Evolutionary conservation across 371 early-diverging fungal genomes (phyloP).

Genomic region (Vittaforma corneae): DNA sequence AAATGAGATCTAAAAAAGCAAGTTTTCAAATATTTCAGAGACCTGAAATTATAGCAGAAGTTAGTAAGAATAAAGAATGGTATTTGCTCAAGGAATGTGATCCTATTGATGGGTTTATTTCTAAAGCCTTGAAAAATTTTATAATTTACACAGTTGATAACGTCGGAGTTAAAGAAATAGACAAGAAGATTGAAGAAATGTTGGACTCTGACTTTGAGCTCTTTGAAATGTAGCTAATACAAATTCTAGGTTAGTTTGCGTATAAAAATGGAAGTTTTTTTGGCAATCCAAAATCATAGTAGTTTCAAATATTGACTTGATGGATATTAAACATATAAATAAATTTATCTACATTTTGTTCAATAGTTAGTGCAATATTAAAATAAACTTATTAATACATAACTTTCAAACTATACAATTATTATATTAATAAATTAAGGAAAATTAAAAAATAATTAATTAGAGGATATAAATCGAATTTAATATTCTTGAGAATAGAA

Average conservation of each 20-base stretch:
- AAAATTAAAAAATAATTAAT: slow-evolving; percentile 4
- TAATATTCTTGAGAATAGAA: slow-evolving; percentile 51
- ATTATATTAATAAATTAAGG: slow-evolving; percentile 5
- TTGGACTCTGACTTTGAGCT: slow-evolving; percentile 34
- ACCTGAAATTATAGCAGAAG: slow-evolving; percentile 37
- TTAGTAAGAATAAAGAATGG: slow-evolving; percentile 40
- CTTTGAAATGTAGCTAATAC: slow-evolving; percentile 8
- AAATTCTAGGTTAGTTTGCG: too few species aligned
- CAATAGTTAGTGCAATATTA: too few species aligned
- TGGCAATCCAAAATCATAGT: too few species aligned
- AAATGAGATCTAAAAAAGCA: slow-evolving; percentile 28
- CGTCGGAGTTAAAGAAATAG: slow-evolving; percentile 4
- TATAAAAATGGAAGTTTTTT: too few species aligned
- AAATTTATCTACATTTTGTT: too few species aligned
- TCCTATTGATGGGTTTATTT: slow-evolving; percentile 47
- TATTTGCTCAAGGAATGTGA: slow-evolving; percentile 37
- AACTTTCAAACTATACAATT: too few species aligned
- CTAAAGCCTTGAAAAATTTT: slow-evolving; percentile 28
- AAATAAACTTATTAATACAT: too few species aligned
- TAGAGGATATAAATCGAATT: slow-evolving; percentile 21
- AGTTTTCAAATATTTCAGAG: slow-evolving; percentile 43
- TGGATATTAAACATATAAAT: too few species aligned
- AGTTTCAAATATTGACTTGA: too few species aligned
- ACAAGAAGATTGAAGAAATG: slow-evolving; percentile 22
- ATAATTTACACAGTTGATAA: slow-evolving; percentile 18